These are phyloP conservation scores for Trichoderma sp. DNA, from an alignment of 2,329 filamentous ascomycete species.

Conservation along the genomic window DNA sequence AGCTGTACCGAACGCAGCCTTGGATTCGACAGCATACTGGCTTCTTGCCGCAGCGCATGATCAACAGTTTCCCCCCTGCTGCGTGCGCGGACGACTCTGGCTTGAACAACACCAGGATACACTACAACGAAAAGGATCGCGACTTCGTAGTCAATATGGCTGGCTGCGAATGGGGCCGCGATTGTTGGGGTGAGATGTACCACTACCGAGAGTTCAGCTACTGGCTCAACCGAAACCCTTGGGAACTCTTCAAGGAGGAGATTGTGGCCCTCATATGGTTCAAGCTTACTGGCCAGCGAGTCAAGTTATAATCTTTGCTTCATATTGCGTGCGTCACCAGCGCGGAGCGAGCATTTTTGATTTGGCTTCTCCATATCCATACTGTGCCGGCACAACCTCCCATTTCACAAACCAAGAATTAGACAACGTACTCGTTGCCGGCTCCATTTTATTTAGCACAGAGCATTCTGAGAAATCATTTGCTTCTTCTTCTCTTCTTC, in stretches of 20 bases:
- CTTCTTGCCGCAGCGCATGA: conserved; percentile 86
- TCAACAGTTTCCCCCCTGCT: conserved; percentile 91
- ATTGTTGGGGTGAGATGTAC: conserved; percentile 99
- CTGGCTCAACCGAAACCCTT: conserved; percentile 78
- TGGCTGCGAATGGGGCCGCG: conserved; percentile 92
- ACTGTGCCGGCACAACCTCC: conserved; percentile 9
- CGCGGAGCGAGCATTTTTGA: not conserved
- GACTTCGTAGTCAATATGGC: conserved; percentile 99
- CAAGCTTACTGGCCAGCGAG: conserved; percentile 63
- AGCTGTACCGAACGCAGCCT: conserved; percentile 86
- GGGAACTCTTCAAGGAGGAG: conserved; percentile 75
- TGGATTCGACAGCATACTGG: conserved; percentile 89
- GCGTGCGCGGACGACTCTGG: conserved; percentile 73
- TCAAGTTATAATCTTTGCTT: conserved; percentile 51
- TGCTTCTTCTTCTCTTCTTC: conserved; percentile 13
- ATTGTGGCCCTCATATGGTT: conserved; percentile 62
- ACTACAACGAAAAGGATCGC: conserved; percentile 81
- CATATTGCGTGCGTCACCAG: not conserved
- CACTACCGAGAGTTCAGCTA: conserved; percentile 90
- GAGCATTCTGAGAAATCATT: conserved; percentile 21
- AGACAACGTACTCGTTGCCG: not conserved
- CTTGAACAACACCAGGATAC: conserved; percentile 72
- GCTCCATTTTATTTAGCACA: conserved; percentile 15
- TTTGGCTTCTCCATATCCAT: not conserved
- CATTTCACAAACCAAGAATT: not conserved